Evolutionary conservation across 2,329 filamentous ascomycete genomes (phyloP).

Genomic region (Lecanicillium sp.): DNA sequence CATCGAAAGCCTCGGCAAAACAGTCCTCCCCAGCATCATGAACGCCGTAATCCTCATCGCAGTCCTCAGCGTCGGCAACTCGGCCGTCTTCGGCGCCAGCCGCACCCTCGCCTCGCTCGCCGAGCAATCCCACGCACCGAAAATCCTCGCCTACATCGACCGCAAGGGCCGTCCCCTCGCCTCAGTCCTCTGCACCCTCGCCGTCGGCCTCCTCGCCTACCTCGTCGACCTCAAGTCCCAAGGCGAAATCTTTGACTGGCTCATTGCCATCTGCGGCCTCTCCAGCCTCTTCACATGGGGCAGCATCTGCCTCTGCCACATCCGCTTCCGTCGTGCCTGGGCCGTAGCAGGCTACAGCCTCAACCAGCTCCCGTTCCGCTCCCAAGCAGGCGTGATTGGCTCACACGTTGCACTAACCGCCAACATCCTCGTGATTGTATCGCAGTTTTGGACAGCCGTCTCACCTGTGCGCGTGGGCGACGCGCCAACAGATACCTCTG

Average conservation of each 20-base stretch:
- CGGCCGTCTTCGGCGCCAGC: constrained; percentile 42
- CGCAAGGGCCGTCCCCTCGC: constrained; percentile 38
- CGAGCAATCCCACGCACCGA: constrained; percentile 42
- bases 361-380: constrained; percentile 64
- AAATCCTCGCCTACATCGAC: constrained; percentile 42
- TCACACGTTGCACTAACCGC: constrained; percentile 66
- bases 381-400: constrained; percentile 64
- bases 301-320: constrained; percentile 71
- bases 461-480: constrained; percentile 1
- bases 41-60: constrained; percentile 43
- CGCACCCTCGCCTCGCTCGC: constrained; percentile 44
- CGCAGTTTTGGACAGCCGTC: constrained; percentile 66
- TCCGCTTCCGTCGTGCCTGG: constrained; percentile 58
- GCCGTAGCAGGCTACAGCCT: constrained; percentile 44
- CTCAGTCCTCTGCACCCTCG: constrained; percentile 31
- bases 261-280: constrained; percentile 52
- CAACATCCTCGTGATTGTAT: constrained; percentile 61
- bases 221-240: constrained; percentile 29
- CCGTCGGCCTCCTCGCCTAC: constrained; percentile 36
- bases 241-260: constrained; percentile 52
- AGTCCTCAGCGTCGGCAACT: constrained; percentile 43
- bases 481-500: not conserved
- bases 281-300: constrained; percentile 59
- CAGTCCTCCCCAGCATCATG: constrained; percentile 38
- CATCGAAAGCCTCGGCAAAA: constrained; percentile 35